Base-by-base conservation (phyloP, 805 yeast genomes). In the Monosporozyma siamensis region DNA sequence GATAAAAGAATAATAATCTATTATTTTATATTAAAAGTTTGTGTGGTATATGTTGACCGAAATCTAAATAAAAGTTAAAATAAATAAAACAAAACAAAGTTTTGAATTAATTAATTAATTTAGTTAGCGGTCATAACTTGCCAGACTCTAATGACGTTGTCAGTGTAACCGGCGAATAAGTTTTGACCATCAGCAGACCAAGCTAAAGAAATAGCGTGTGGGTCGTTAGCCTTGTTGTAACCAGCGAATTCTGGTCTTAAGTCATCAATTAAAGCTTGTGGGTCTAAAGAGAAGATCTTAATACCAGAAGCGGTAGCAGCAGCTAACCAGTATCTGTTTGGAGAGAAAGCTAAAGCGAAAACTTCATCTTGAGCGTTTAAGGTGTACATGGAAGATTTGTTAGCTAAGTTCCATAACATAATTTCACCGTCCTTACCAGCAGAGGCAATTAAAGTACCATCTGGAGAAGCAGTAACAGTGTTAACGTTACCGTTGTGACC, bases 151-250 rank as follows among this genome's bases (percentile, higher is more conserved):
- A 92, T 90, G 70, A 84, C 80, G 80, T 86, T 86, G 76, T 92
- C 99, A 67, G 97, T 89, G 96, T 92, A 92, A 80, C 99, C 99
- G 64, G 97, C 95, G 71, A 87, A 92, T 74, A 92, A 80, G 83
- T 83, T 87, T 80, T 90, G 97, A 71, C 98, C 98, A 65, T 92
- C 98, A 72, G 95, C 90, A 64, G 97, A 89, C 99, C 99, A 92
- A 71, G 97, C 87, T 70, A 92, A 80, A 58, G 97, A 90, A 70
- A 92, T 77, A 70, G 95, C 90, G 73, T 87, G 95, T 69, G 98
- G 97, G 75, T 87, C 95, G 80, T 86, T 86, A 61, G 95, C 89
- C 74, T 82, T 81, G 66, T 70, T 69, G 63, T 86, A 82, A 65
- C 82, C 77, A 65, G 92, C 85, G 68, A 87, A 86, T 77, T 92